A percentile compares a stretch with the other conserved stretches of the same genome.
phyloP scores from a whole-genome alignment of 1,284 basidiomycete genomes.

The Afroboletus lepidellus region DNA sequence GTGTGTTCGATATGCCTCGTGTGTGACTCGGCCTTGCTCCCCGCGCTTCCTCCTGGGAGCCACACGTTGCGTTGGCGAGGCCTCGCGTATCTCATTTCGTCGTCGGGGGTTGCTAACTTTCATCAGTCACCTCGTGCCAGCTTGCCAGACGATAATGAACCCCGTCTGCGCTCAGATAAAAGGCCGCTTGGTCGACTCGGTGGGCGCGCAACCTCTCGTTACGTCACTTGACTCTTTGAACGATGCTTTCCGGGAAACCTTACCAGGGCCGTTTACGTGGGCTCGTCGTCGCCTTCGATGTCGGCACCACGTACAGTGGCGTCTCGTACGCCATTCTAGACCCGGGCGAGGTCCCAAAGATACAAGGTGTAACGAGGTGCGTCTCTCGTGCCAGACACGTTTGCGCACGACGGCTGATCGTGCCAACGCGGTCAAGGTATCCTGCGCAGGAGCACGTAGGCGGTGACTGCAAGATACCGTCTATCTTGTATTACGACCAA shows the following conservation, averaged over 20 bases:
- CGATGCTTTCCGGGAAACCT: conserved; percentile 34
- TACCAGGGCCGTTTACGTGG: conserved; percentile 37
- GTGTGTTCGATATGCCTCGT: conserved; percentile 27
- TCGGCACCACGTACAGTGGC: conserved; percentile 51
- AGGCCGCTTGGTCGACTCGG: conserved; percentile 1
- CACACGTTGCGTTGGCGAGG: conserved; percentile 23
- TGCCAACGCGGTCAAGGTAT: too few relatives aligned
- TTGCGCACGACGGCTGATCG: too few relatives aligned
- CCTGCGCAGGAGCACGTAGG: conserved; percentile 42
- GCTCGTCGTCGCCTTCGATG: conserved; percentile 49
- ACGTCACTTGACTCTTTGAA: conserved; percentile 5
- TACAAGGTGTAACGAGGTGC: background rate
- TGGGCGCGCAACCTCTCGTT: background rate
- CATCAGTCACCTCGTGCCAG: conserved; percentile 17
- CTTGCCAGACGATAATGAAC: conserved; percentile 8
- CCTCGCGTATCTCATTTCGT: conserved; percentile 26
- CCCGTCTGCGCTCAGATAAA: conserved; percentile 23
- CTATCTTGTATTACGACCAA: conserved; percentile 53
- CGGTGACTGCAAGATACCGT: conserved; percentile 54
- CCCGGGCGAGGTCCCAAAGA: too few relatives aligned
- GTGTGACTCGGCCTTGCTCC: conserved; percentile 9
- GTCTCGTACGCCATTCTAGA: too few relatives aligned
- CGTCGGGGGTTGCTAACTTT: background rate
- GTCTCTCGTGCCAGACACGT: background rate
- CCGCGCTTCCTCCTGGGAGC: conserved; percentile 15